A percentile compares a stretch with the other conserved stretches of the same genome.
Conservation (phyloP, 2,329 filamentous ascomycete genomes). For the Lojkania enalia region DNA sequence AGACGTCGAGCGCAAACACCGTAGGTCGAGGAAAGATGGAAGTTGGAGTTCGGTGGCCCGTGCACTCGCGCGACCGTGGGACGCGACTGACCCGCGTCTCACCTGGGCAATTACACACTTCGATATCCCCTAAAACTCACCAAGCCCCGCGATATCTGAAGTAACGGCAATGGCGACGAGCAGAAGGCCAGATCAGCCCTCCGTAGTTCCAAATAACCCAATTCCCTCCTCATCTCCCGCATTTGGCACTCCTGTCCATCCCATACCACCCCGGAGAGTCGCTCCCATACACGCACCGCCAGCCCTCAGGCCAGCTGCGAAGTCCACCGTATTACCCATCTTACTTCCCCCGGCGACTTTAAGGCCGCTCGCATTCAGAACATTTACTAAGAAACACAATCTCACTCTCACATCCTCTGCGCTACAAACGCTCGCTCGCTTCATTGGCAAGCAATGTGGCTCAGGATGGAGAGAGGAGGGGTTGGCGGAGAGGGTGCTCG, state of each 20-base stretch:
- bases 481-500: slow-evolving; percentile 85
- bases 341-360: slow-evolving; percentile 84
- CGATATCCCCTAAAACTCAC: slow-evolving; percentile 1
- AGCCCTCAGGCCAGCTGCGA: slow-evolving; percentile 55
- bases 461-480: slow-evolving; percentile 97
- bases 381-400: slow-evolving; percentile 97
- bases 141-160: background rate
- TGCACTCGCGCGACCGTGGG: slow-evolving; percentile 18
- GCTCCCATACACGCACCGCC: slow-evolving; percentile 50
- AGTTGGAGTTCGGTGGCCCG: slow-evolving; percentile 1
- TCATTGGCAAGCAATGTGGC: slow-evolving; percentile 91
- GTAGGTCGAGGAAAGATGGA: background rate
- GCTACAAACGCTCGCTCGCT: slow-evolving; percentile 79
- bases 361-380: slow-evolving; percentile 88
- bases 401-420: slow-evolving; percentile 88
- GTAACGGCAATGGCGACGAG: slow-evolving; percentile 31
- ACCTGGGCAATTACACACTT: slow-evolving; percentile 5
- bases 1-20: background rate
- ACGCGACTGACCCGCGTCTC: slow-evolving; percentile 22
- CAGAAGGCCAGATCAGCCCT: slow-evolving; percentile 36
- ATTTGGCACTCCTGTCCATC: slow-evolving; percentile 84
- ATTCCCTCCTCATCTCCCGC: slow-evolving; percentile 88
- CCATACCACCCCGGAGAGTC: slow-evolving; percentile 62
- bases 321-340: slow-evolving; percentile 76
- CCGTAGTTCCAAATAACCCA: slow-evolving; percentile 52